Evolutionary conservation across 208 protist genomes (phyloP).

Genomic region (Wallacemonas collosoma): DNA sequence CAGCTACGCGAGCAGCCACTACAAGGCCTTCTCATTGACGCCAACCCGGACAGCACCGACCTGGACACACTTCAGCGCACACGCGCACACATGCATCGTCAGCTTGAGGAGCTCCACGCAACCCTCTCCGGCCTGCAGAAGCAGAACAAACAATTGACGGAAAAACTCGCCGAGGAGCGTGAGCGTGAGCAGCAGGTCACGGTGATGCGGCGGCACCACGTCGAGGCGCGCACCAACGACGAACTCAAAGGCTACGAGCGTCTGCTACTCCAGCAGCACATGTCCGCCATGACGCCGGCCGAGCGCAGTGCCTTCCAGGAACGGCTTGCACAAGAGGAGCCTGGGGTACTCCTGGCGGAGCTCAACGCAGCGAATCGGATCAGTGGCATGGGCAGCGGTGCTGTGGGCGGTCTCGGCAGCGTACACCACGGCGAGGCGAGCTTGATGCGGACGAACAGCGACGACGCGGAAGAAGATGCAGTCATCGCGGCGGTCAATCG

Average conservation of each 20-base stretch:
- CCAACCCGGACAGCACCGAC: conserved; percentile 69
- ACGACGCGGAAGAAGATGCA: neutral
- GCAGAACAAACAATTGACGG: conserved; percentile 81
- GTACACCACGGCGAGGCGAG: neutral
- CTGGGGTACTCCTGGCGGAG: conserved; percentile 3
- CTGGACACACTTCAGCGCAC: conserved; percentile 60
- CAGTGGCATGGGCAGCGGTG: neutral
- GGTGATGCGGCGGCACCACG: conserved; percentile 50
- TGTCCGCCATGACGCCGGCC: conserved; percentile 3
- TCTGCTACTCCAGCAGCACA: conserved; percentile 25
- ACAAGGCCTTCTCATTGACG: conserved; percentile 67
- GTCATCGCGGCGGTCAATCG: neutral
- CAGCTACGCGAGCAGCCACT: conserved; percentile 22
- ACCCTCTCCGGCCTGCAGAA: conserved; percentile 66
- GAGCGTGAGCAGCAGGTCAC: conserved; percentile 69
- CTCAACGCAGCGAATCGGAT: neutral
- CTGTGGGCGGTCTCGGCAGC: neutral
- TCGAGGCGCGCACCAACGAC: conserved; percentile 26
- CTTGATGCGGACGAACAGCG: neutral
- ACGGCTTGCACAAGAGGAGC: neutral
- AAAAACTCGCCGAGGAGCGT: conserved; percentile 80
- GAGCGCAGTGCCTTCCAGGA: conserved; percentile 1
- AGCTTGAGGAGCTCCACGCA: conserved; percentile 57
- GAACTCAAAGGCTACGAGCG: conserved; percentile 30
- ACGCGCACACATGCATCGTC: conserved; percentile 61